Percentiles rank a stretch among this genome's conserved stretches.
Conservation (phyloP, 2,329 filamentous ascomycete genomes). For the Fusarium heterosporum region DNA sequence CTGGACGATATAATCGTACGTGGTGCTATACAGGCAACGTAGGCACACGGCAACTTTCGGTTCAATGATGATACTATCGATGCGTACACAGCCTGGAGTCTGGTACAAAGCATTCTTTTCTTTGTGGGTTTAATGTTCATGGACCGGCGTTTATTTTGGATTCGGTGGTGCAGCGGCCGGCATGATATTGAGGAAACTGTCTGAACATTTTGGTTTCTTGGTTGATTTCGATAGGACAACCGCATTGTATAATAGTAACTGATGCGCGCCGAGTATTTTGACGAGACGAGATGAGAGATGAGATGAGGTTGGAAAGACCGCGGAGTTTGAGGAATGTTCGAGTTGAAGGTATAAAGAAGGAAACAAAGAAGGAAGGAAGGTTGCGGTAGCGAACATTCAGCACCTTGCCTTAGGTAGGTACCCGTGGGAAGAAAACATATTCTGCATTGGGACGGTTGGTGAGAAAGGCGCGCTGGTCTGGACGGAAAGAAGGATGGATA, state of each 20-base stretch:
- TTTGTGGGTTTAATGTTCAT: constrained; percentile 32
- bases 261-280: constrained; percentile 6
- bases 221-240: constrained; percentile 36
- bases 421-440: neutral
- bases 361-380: neutral
- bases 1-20: constrained; percentile 24
- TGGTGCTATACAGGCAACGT: constrained; percentile 5
- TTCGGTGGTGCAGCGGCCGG: constrained; percentile 8
- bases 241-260: constrained; percentile 40
- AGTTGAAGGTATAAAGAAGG: constrained; percentile 6
- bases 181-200: constrained; percentile 11
- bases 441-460: constrained; percentile 16
- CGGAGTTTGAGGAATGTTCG: constrained; percentile 28
- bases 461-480: constrained; percentile 9
- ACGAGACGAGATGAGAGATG: constrained; percentile 4
- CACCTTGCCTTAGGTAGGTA: neutral
- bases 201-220: constrained; percentile 26
- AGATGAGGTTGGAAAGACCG: constrained; percentile 12
- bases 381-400: neutral
- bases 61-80: constrained; percentile 25
- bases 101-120: constrained; percentile 36
- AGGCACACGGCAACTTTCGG: constrained; percentile 13
- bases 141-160: constrained; percentile 43
- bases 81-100: constrained; percentile 41
- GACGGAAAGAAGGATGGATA: constrained; percentile 20